These are phyloP conservation scores for Aaosphaeria pasadenensis DNA, from an alignment of 2,329 filamentous ascomycete species.

Conservation along the genomic window DNA sequence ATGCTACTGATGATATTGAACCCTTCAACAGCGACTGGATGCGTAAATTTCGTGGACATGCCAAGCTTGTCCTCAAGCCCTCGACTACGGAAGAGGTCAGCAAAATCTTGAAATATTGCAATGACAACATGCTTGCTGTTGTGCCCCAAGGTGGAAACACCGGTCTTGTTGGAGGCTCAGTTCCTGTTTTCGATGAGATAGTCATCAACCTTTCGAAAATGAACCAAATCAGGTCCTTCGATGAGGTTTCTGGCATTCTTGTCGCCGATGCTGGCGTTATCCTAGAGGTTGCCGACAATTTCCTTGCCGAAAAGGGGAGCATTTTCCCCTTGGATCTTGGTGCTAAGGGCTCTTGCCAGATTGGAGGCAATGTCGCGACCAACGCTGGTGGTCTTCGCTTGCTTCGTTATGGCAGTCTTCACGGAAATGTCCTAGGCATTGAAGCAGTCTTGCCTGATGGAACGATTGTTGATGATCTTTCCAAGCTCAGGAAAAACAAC, in stretches of 20 bases:
- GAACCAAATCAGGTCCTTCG: constrained; percentile 88
- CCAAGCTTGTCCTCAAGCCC: constrained; percentile 82
- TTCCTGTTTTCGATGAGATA: constrained; percentile 98
- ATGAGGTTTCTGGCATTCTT: constrained; percentile 85
- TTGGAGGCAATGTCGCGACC: constrained; percentile 93
- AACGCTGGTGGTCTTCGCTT: constrained; percentile 91
- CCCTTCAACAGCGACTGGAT: constrained; percentile 98
- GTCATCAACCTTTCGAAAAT: constrained; percentile 87
- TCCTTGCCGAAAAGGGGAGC: constrained; percentile 76
- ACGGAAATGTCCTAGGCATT: constrained; percentile 87
- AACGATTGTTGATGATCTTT: constrained; percentile 85
- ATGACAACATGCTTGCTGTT: constrained; percentile 85
- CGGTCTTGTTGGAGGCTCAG: constrained; percentile 88
- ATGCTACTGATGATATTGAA: constrained; percentile 77
- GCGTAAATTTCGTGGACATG: constrained; percentile 94
- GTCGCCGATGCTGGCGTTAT: constrained; percentile 90
- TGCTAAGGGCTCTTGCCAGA: constrained; percentile 93
- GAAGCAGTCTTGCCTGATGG: constrained; percentile 94
- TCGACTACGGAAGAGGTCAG: constrained; percentile 83
- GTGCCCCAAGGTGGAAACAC: constrained; percentile 98
- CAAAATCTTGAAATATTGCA: constrained; percentile 90
- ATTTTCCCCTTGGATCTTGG: constrained; percentile 97
- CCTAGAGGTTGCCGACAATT: constrained; percentile 83
- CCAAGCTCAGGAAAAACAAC: constrained; percentile 92
- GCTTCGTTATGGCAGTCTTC: constrained; percentile 88